Evolutionary conservation across 306 rosid genomes (phyloP).

Genomic region (Bauhinia variegata): DNA sequence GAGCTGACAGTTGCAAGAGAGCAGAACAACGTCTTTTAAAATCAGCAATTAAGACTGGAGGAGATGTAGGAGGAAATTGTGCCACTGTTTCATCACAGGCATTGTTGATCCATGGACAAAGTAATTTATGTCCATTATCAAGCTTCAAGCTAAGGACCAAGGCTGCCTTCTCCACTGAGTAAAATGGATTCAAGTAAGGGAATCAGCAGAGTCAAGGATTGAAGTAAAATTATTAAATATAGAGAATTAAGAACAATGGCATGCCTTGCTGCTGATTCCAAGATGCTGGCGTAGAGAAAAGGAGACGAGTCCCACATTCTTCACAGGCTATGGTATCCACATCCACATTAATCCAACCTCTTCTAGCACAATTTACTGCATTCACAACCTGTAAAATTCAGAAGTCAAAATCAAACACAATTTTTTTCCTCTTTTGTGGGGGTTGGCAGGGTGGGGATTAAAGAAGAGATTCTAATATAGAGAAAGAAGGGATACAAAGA

Average conservation of each 20-base stretch:
- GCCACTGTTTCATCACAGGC: constrained; percentile 79
- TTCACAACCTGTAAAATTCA: constrained; percentile 60
- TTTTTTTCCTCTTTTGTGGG: background rate
- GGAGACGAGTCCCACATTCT: constrained; percentile 78
- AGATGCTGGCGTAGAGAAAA: constrained; percentile 80
- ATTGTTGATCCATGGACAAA: constrained; percentile 93
- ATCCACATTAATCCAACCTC: constrained; percentile 93
- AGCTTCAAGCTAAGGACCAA: constrained; percentile 88
- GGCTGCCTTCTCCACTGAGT: constrained; percentile 92
- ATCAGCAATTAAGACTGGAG: constrained; percentile 64
- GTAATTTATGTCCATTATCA: constrained; percentile 89
- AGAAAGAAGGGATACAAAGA: no score
- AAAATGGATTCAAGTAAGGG: constrained; percentile 34
- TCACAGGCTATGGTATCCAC: constrained; percentile 81
- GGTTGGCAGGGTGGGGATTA: no score
- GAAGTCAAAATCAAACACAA: constrained; percentile 23
- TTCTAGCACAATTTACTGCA: constrained; percentile 92
- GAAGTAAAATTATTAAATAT: background rate
- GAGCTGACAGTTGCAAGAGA: constrained; percentile 64
- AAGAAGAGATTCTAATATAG: no score
- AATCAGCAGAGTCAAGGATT: constrained; percentile 7
- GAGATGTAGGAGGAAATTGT: constrained; percentile 72
- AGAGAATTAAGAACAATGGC: constrained; percentile 28
- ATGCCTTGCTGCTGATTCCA: constrained; percentile 92
- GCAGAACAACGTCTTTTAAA: constrained; percentile 65